These are phyloP conservation scores for Staphylotrichum longicolle DNA, from an alignment of 495 filamentous ascomycete species.

Conservation along the genomic window DNA sequence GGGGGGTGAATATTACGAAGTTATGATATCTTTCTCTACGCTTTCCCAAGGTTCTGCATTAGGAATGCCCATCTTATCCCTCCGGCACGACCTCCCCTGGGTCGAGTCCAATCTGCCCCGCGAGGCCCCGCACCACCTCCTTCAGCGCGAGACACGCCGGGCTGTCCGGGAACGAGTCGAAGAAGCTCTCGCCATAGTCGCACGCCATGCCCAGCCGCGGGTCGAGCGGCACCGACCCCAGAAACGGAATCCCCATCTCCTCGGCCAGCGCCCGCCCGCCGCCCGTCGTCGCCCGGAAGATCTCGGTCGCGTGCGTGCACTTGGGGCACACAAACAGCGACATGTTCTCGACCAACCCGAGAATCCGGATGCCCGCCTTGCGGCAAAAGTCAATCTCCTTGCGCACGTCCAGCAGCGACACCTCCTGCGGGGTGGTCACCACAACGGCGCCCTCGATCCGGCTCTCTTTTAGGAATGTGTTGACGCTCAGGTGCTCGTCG, in stretches of 20 bases:
- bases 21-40: no score
- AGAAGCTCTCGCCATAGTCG: conserved; percentile 96
- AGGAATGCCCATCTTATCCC: conserved; percentile 19
- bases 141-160: conserved; percentile 78
- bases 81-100: conserved; percentile 39
- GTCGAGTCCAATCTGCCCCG: conserved; percentile 59
- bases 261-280: conserved; percentile 75
- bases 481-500: conserved; percentile 93
- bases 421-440: conserved; percentile 93
- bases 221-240: conserved; percentile 90
- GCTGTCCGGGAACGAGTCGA: conserved; percentile 88
- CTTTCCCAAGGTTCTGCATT: no score
- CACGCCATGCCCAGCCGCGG: conserved; percentile 93
- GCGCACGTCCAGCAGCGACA: conserved; percentile 85
- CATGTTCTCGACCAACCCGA: conserved; percentile 98
- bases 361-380: conserved; percentile 83
- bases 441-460: conserved; percentile 91
- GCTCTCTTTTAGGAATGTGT: conserved; percentile 78
- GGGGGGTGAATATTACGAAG: conserved; percentile 11
- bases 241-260: conserved; percentile 81
- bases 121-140: conserved; percentile 69
- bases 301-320: conserved; percentile 75
- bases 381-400: conserved; percentile 97
- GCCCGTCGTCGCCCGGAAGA: conserved; percentile 90
- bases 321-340: conserved; percentile 90